Evolutionary conservation across 306 rosid species (phyloP), one percentile per base, ranked within the genome.

Genomic region (Echinosophora koreensis): DNA sequence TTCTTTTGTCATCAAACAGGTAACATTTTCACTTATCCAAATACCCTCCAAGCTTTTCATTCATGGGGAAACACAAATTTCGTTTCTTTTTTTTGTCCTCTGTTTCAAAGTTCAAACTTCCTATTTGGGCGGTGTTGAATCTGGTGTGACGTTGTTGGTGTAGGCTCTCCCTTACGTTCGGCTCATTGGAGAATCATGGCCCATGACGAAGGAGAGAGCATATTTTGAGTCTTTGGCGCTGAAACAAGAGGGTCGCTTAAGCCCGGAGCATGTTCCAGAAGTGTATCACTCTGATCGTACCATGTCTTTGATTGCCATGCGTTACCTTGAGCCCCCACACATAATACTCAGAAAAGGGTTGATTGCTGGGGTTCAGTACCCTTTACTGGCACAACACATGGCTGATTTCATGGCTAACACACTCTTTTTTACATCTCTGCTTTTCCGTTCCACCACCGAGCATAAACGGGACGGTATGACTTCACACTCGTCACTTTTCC

Each of bases 111-210:
- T 35, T 35, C 5, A 35, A 35, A 4, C 6, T 35, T 30, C 2
- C 2, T 30, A 30, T 30, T 30, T 3, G 32, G 2, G 32, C 2
- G 32, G 32, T 30, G 3, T 30, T 30, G 32, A 3, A 15, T 59
- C 5, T 59, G 14, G 16, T 59, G 16, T 59, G 30, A 32, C 42
- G n/a, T 15, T 71, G 39, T 35, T 71, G 39, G 4, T 6, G 61
- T 61, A 89, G 92, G 93, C 97, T 64, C 81, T 86, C 3, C 95
- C 96, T 2, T 92, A 92, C 75, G 0, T 92, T 6, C 97, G 96
- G 37, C 74, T 74, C 81, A 85, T 92, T 4, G 97, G 97, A 42
- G 97, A 92, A 62, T 88, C 96, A 58, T 92, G 97, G 97, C 87
- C 91, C 4, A 80, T 92, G 83, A 83, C 93, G 0, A 90, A 74